Evolutionary conservation across 1,139 yeast species (phyloP), one percentile per base, ranked within the genome.

Genomic region (Geotrichum siamense): DNA sequence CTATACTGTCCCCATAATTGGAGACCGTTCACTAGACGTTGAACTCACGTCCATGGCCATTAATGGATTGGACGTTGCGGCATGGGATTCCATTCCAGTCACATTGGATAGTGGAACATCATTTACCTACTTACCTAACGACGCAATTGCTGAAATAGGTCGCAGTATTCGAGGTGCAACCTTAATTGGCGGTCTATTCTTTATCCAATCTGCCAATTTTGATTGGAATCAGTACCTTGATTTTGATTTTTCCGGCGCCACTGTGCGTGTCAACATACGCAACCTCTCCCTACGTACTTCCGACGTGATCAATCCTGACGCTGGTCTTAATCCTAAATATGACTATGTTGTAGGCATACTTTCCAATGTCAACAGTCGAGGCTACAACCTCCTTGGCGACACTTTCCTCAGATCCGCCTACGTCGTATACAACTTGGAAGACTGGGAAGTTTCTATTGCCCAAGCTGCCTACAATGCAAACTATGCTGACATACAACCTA

Each of bases 1-100:
- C 12, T 52, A 49, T 43, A 53, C 58, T 2, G 53, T 61, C 8
- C 62, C 63, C n/a, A 28, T 56, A 23, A 49, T 47, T 15, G 30
- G 41, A 13, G 13, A 33, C 16, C 38, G 38, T 15, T 31, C 44
- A 8, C 15, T 44, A 27, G 40, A 41, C 10, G 43, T 41, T 12
- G 32, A 27, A n/a, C 20, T 44, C 6, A 15, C 44, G 3, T 36
- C 39, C 5, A 9, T 42, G 9, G 27, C 33, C 15, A 41, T 36
- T 10, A 34, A 42, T 21, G 44, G 43, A 13, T 12, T 31, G 15
- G 36, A 15, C 25, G 20, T 39, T 6, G 23, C 20, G 15, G 26
- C 29, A n/a, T 28, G 39, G 43, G 30, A 41, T 17, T 10, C 41
- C 19, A 20, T 17, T 13, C 38, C 40, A 10, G 34, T 39, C 16